Base-by-base conservation (phyloP, 1,139 yeast species). In the Geotrichum phurueaensis region DNA sequence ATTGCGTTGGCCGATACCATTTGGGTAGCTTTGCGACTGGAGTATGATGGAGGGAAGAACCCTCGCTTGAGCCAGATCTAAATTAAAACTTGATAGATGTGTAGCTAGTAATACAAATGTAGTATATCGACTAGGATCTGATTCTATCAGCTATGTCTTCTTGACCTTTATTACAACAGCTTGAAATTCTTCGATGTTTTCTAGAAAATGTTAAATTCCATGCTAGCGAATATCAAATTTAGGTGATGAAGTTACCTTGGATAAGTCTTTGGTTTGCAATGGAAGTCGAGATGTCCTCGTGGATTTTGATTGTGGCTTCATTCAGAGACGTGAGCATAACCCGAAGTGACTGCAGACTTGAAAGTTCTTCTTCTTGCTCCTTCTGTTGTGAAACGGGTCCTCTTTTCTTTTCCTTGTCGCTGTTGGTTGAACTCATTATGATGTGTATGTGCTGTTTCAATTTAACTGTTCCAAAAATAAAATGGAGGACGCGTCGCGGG, bases 21-120 rank as follows among this genome's bases (percentile, higher is more conserved):
- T 13, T 92, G 98, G 97, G 89, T 89, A 1, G 84, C 85, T 65
- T 73, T 94, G 58, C 81, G 88, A 48, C 73, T 77, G 57, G 97
- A 91, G 67, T 90, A 87, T 72, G 86, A 84, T 65, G 81, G 81
- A 25, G 80, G 76, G 10, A 67, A 69, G 52, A 57, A 61, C 48
- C 53, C 59, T 3, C 57, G 55, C 22, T 36, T 61, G 2, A 59
- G 60, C 36, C 63, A 61, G 39, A 57, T 57, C 15, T 61, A 51
- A 56, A 18, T 10, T n/a, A 45, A 12, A 45, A 10, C 25, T 9
- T 23, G 18, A 12, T 18, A 23, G 51, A 22, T 15, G 25, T 25
- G 18, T 18, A 45, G 25, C 22, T 12, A 47, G 51, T 23, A 47
- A 25, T 12, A 23, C 22, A 39, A 13, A 39, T 39, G 45, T 39